Percentiles rank a stretch among this genome's conserved stretches.
phyloP scores from a whole-genome alignment of 805 yeast genomes.

The Wilhelminamyces savonicus region DNA sequence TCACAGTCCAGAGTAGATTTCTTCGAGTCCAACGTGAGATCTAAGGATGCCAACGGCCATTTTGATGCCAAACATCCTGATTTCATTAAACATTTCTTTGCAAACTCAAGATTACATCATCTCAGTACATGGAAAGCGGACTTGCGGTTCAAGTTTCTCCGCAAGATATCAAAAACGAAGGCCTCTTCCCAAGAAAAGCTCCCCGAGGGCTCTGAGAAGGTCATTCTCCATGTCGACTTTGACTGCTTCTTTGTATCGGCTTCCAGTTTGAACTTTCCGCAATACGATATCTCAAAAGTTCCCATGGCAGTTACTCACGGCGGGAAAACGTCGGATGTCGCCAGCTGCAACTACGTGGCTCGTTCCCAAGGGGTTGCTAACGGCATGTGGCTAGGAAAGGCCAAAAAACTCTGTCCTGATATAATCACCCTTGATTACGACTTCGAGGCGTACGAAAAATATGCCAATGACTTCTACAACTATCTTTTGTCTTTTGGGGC shows the following conservation, averaged over 20 bases:
- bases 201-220: slow-evolving; percentile 3
- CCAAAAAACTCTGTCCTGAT: slow-evolving; percentile 60
- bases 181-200: slow-evolving; percentile 3
- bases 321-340: slow-evolving; percentile 64
- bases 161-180: slow-evolving; percentile 27
- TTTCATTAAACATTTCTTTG: slow-evolving; percentile 65
- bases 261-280: slow-evolving; percentile 54
- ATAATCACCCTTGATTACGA: slow-evolving; percentile 63
- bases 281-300: slow-evolving; percentile 41
- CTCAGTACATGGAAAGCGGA: slow-evolving; percentile 82
- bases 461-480: slow-evolving; percentile 61
- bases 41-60: no score
- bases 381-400: slow-evolving; percentile 85
- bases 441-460: slow-evolving; percentile 63
- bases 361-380: slow-evolving; percentile 70
- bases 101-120: slow-evolving; percentile 82
- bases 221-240: slow-evolving; percentile 79
- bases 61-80: slow-evolving; percentile 71
- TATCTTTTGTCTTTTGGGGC: slow-evolving; percentile 40
- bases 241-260: slow-evolving; percentile 93
- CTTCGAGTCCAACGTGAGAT: background rate
- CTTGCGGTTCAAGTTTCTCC: slow-evolving; percentile 54
- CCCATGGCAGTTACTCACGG: slow-evolving; percentile 65
- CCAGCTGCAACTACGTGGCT: slow-evolving; percentile 89
- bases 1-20: background rate